Conservation (phyloP, 169 alveolate species). For the Plasmodium reichenowi region DNA sequence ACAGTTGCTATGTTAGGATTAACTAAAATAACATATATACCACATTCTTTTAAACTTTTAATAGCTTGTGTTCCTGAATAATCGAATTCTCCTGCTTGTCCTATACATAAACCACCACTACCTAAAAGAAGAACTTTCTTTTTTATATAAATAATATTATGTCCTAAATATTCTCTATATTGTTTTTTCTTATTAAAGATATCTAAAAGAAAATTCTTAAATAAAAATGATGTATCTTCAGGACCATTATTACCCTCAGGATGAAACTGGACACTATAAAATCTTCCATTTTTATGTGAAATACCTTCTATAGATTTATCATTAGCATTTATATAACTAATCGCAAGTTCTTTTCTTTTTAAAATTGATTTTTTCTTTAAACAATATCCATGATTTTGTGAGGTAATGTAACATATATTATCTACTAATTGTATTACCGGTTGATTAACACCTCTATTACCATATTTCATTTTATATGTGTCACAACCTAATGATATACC, state of each 20-base stretch:
- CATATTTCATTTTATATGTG: constrained; percentile 89
- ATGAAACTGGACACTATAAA: constrained; percentile 90
- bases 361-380: constrained; percentile 77
- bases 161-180: constrained; percentile 74
- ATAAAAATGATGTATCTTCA: constrained; percentile 89
- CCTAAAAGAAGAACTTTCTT: constrained; percentile 84
- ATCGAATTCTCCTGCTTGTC: constrained; percentile 94
- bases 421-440: constrained; percentile 90
- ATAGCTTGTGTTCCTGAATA: constrained; percentile 92
- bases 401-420: constrained; percentile 89
- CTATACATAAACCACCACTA: constrained; percentile 91
- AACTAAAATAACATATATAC: constrained; percentile 87
- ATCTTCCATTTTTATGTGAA: constrained; percentile 85
- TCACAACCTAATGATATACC: constrained; percentile 91
- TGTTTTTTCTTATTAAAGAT: constrained; percentile 74
- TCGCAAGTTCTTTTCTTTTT: constrained; percentile 74
- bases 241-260: constrained; percentile 92
- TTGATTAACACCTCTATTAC: constrained; percentile 92
- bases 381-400: constrained; percentile 91
- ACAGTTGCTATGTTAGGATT: constrained; percentile 94
- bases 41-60: constrained; percentile 90
- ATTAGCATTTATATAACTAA: constrained; percentile 89
- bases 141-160: constrained; percentile 85
- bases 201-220: constrained; percentile 84
- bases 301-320: constrained; percentile 90